Evolutionary conservation across 805 yeast genomes (phyloP).

Genomic region (Nakazawaea siamensis): DNA sequence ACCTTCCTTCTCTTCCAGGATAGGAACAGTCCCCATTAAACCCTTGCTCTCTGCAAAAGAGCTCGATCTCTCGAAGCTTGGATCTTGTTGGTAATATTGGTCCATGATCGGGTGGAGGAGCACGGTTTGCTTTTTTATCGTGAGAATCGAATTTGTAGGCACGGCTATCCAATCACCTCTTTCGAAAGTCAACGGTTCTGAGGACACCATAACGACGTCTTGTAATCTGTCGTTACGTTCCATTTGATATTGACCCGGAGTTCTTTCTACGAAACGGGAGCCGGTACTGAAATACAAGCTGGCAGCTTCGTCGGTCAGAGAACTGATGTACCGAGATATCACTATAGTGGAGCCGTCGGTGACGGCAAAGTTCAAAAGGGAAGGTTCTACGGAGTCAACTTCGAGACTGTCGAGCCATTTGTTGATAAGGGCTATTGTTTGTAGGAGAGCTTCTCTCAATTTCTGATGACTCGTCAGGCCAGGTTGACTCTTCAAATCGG

Average conservation of each 20-base stretch:
- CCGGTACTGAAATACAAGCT: slow-evolving; percentile 93
- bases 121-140: slow-evolving; percentile 80
- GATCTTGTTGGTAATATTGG: slow-evolving; percentile 75
- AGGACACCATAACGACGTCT: slow-evolving; percentile 89
- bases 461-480: slow-evolving; percentile 44
- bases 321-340: slow-evolving; percentile 81
- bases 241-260: slow-evolving; percentile 90
- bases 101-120: slow-evolving; percentile 86
- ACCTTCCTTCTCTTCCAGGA: slow-evolving; percentile 39
- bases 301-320: slow-evolving; percentile 91
- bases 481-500: slow-evolving; percentile 46
- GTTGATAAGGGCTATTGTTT: slow-evolving; percentile 68
- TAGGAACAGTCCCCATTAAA: slow-evolving; percentile 85
- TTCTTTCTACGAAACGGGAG: slow-evolving; percentile 79
- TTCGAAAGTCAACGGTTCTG: slow-evolving; percentile 95
- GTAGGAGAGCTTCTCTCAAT: slow-evolving; percentile 59
- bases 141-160: slow-evolving; percentile 82
- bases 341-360: slow-evolving; percentile 88
- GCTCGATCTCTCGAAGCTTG: slow-evolving; percentile 60
- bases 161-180: slow-evolving; percentile 97
- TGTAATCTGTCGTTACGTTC: slow-evolving; percentile 89
- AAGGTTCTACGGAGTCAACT: slow-evolving; percentile 52
- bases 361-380: slow-evolving; percentile 85
- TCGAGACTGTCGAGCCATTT: slow-evolving; percentile 68
- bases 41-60: slow-evolving; percentile 87